phyloP scores from a whole-genome alignment of 257 asterid genomes.

The Prunella vulgaris region DNA sequence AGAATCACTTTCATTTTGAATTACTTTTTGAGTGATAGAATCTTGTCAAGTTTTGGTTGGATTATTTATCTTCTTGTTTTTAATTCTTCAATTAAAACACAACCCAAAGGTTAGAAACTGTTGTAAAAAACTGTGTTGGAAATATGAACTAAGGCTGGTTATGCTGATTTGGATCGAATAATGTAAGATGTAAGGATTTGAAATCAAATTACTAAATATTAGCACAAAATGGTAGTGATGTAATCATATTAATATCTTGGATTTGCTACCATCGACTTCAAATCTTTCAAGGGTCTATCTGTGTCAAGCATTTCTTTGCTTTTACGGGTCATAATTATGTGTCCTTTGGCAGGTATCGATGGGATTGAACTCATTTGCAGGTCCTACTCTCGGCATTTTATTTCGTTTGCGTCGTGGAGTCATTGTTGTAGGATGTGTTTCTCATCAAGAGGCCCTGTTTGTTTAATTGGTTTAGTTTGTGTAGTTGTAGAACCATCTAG shows the following conservation, averaged over 20 bases:
- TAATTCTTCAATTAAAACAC: background rate
- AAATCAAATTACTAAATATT: background rate
- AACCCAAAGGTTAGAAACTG: background rate
- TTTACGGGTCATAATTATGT: background rate
- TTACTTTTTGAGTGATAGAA: background rate
- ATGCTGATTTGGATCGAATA: background rate
- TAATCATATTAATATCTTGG: too few relatives aligned
- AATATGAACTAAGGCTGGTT: background rate
- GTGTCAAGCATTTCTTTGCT: background rate
- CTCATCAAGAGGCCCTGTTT: background rate
- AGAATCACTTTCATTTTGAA: background rate
- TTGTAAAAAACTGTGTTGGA: background rate
- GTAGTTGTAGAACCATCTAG: background rate
- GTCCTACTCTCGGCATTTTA: background rate
- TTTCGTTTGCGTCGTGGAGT: background rate
- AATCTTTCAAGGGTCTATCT: background rate
- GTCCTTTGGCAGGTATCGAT: slow-evolving; percentile 8
- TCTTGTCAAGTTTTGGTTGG: background rate
- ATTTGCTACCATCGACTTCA: background rate
- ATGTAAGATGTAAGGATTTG: background rate
- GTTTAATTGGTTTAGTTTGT: background rate
- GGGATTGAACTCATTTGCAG: background rate
- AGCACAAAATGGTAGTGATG: background rate
- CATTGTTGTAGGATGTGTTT: background rate
- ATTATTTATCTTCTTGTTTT: background rate